phyloP scores from a whole-genome alignment of 441 rosid genomes.

The Syzygium malaccense region DNA sequence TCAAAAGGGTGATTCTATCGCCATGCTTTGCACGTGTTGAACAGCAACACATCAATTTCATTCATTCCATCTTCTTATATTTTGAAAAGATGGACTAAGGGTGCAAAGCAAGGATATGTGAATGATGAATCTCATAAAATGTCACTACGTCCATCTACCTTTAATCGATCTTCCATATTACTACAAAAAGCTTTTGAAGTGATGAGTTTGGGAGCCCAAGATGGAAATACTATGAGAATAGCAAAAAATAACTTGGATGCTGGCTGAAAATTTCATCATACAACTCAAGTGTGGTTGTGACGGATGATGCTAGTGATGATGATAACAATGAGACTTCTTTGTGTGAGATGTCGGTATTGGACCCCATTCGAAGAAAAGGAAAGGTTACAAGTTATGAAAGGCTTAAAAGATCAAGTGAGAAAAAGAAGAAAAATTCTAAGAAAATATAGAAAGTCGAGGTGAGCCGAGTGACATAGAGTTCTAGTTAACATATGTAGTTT shows the following conservation, averaged over 20 bases:
- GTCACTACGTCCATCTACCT: rapidly evolving
- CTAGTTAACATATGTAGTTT: background rate
- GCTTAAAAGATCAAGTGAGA: background rate
- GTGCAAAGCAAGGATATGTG: background rate
- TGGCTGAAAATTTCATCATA: background rate
- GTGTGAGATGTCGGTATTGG: background rate
- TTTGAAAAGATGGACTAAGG: background rate
- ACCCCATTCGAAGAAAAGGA: too few species aligned
- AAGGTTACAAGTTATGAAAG: background rate
- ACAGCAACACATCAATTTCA: rapidly evolving
- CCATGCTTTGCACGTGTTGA: background rate
- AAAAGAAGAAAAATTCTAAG: background rate
- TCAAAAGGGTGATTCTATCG: background rate
- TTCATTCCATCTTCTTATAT: background rate
- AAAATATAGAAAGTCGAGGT: background rate
- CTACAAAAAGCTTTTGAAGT: background rate
- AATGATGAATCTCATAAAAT: background rate
- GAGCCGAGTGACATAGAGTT: rapidly evolving
- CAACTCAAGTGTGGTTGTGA: background rate
- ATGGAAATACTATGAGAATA: background rate
- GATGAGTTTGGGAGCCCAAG: background rate
- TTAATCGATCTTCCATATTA: background rate
- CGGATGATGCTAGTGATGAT: background rate
- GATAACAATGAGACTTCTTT: background rate
- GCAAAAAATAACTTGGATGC: background rate